A percentile compares a stretch with the other conserved stretches of the same genome.
Conservation (phyloP, 371 early-diverging fungal genomes). For the Saksenaea vasiformis region DNA sequence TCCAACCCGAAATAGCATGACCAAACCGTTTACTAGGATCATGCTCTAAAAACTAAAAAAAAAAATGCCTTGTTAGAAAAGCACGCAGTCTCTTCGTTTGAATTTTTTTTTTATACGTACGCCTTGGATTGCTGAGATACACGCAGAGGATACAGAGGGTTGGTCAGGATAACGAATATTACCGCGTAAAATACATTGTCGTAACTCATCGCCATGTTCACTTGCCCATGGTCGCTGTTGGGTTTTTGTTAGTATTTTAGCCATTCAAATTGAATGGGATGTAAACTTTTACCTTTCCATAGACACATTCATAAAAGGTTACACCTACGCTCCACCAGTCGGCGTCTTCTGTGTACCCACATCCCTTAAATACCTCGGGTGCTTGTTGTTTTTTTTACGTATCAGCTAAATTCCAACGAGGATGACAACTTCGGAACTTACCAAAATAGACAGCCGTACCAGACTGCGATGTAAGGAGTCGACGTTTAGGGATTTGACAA, state of each 20-base stretch:
- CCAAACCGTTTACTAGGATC: slow-evolving; percentile 48
- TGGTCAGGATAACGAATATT: slow-evolving; percentile 39
- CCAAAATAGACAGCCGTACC: slow-evolving; percentile 77
- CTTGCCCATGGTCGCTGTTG: slow-evolving; percentile 53
- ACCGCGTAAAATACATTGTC: slow-evolving; percentile 42
- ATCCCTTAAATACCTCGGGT: slow-evolving; percentile 68
- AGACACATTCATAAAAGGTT: slow-evolving; percentile 67
- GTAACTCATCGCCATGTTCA: slow-evolving; percentile 43
- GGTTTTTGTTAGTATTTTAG: too few species aligned
- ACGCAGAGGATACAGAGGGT: slow-evolving; percentile 42
- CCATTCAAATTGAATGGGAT: slow-evolving; percentile 7
- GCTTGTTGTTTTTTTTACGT: slow-evolving; percentile 55
- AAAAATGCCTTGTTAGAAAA: too few species aligned
- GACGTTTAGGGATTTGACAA: slow-evolving; percentile 41
- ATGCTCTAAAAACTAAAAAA: slow-evolving; percentile 34
- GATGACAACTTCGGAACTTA: slow-evolving; percentile 38
- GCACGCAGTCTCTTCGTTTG: not conserved
- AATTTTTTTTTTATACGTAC: slow-evolving; percentile 25
- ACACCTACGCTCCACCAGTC: slow-evolving; percentile 93
- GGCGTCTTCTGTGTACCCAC: slow-evolving; percentile 63
- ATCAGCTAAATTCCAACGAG: slow-evolving; percentile 63
- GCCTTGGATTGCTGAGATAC: slow-evolving; percentile 53
- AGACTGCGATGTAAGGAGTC: slow-evolving; percentile 59
- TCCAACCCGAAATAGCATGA: slow-evolving; percentile 34
- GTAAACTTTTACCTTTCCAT: slow-evolving; percentile 36